phyloP scores from a whole-genome alignment of 495 filamentous ascomycete species.

The Venustampulla echinocandica region DNA sequence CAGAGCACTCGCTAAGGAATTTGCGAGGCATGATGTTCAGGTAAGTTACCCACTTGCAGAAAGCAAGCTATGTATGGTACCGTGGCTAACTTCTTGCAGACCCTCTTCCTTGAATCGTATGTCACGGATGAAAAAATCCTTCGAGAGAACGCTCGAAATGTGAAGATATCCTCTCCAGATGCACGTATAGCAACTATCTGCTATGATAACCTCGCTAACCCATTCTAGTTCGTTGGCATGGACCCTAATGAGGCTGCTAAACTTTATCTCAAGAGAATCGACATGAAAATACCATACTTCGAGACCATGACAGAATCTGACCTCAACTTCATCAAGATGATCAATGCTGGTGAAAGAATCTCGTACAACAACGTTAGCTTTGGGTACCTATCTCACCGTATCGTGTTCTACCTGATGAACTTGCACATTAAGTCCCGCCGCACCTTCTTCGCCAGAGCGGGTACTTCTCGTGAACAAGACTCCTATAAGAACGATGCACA shows the following conservation, averaged over 20 bases:
- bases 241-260: slow-evolving; percentile 81
- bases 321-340: slow-evolving; percentile 98
- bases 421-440: slow-evolving; percentile 89
- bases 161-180: slow-evolving; percentile 98
- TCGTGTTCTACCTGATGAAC: slow-evolving; percentile 97
- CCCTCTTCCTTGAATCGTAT: slow-evolving; percentile 91
- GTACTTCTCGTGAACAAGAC: slow-evolving; percentile 62
- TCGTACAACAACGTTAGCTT: slow-evolving; percentile 93
- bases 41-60: slow-evolving; percentile 35
- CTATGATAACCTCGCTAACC: slow-evolving; percentile 30
- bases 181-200: slow-evolving; percentile 17
- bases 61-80: too few relatives aligned
- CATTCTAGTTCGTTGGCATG: slow-evolving; percentile 69
- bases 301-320: slow-evolving; percentile 94
- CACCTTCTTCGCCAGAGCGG: slow-evolving; percentile 85
- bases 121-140: slow-evolving; percentile 91
- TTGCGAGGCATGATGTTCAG: slow-evolving; percentile 90
- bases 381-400: slow-evolving; percentile 88
- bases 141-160: slow-evolving; percentile 90
- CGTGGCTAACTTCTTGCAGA: slow-evolving; percentile 40
- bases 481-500: slow-evolving; percentile 85
- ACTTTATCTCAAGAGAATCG: slow-evolving; percentile 82
- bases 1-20: slow-evolving; percentile 83
- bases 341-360: slow-evolving; percentile 89
- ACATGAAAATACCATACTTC: slow-evolving; percentile 86